These are phyloP conservation scores for Leccinum aurantiacum DNA, from an alignment of 768 basidiomycete genomes.

Conservation along the genomic window DNA sequence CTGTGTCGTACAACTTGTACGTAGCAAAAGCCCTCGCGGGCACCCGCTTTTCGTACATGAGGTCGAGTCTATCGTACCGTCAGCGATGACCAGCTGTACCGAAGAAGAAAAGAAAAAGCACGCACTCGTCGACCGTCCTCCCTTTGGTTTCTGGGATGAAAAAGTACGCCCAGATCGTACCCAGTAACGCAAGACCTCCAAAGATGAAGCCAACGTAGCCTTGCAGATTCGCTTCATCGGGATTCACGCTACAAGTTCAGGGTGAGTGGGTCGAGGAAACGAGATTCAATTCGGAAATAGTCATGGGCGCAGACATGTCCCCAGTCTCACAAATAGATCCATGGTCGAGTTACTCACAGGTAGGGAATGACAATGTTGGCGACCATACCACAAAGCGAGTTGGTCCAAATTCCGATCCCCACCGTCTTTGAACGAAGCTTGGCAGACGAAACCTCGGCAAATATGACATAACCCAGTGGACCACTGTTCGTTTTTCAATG, in stretches of 20 bases:
- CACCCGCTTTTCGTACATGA: no score
- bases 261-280: neutral
- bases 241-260: constrained; percentile 22
- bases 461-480: constrained; percentile 29
- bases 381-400: constrained; percentile 27
- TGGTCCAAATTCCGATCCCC: constrained; percentile 27
- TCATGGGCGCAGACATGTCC: neutral
- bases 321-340: neutral
- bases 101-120: neutral
- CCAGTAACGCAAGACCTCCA: constrained; percentile 23
- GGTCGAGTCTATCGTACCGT: constrained; percentile 14
- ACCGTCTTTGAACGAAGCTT: constrained; percentile 33
- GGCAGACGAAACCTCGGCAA: constrained; percentile 30
- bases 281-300: neutral
- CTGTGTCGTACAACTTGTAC: constrained; percentile 13
- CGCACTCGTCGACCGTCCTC: constrained; percentile 32
- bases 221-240: constrained; percentile 26
- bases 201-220: constrained; percentile 32
- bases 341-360: constrained; percentile 16
- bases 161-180: constrained; percentile 27
- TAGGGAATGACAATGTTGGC: constrained; percentile 29
- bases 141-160: constrained; percentile 30
- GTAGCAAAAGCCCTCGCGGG: no score
- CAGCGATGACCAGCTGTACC: neutral
- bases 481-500: constrained; percentile 17